Evolutionary conservation across 2,329 filamentous ascomycete genomes (phyloP), one percentile per base, ranked within the genome.

Genomic region (Ceratocystis smalleyi): DNA sequence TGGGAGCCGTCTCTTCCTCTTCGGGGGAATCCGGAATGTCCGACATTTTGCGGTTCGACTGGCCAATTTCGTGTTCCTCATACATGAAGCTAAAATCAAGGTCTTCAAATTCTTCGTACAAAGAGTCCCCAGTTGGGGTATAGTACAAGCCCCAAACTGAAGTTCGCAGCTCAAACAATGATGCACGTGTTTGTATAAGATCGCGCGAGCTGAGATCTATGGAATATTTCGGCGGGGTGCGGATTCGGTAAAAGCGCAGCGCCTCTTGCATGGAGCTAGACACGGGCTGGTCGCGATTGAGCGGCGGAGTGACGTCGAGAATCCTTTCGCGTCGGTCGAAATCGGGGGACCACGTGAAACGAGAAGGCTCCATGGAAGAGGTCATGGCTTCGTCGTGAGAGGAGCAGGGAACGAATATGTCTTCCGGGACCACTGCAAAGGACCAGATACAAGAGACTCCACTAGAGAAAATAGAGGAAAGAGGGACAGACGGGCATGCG

Each of bases 321-420:
- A 55, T 7, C 8, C 51, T 27, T 15, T 17, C 15, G 2, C 5
- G 4, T 12, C 30, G 24, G 5, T 5, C 1, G 17, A 55, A 7
- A 1, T 3, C 5, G 8, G 10, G 0, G 12, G 30, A 6, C 2
- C 27, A 15, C n/a, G 5, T 27, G 10, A 55, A 55, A 17, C 24
- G 22, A 55, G 15, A 19, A n/a, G 40, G 40, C 19, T 27, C 59
- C 15, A 45, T 19, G 15, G 19, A 5, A 15, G 60, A 62, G 5
- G 22, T 43, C 8, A 59, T 40, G 30, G 68, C 22, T 55, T 61
- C 40, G 64, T 67, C 40, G 43, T 63, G 43, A 65, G 27, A 24
- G 62, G 62, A 32, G 64, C 64, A 47, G 10, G 57, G 59, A 24
- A 65, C 32, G 27, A 65, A 65, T 5, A 65, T 47, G 49, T 47